A percentile compares a stretch with the other conserved stretches of the same genome.
These are phyloP conservation scores for Theobroma cacao DNA, from an alignment of 345 rosid genomes.

Conservation along the genomic window DNA sequence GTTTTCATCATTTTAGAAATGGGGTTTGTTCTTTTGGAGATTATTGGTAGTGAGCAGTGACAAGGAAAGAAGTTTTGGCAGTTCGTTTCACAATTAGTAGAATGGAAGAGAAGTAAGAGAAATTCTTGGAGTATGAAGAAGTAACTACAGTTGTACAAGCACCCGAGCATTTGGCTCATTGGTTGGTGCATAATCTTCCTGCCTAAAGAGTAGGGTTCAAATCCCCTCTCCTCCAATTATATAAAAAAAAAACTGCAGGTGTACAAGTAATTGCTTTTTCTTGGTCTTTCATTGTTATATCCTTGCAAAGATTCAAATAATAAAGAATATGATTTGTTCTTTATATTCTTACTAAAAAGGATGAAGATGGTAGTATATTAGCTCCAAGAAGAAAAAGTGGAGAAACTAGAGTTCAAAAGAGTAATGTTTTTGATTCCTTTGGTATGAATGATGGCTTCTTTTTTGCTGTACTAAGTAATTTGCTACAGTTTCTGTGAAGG, in stretches of 20 bases:
- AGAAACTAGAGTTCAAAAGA: not conserved
- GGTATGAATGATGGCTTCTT: not conserved
- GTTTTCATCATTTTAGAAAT: constrained; percentile 65
- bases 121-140: not conserved
- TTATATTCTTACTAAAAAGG: not conserved
- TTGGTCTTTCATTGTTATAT: not conserved
- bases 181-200: no score
- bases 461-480: not conserved
- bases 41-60: constrained; percentile 26
- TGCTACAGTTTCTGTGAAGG: not conserved
- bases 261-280: not conserved
- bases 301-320: not conserved
- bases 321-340: not conserved
- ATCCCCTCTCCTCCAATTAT: no score
- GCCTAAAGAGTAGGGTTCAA: no score
- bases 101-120: not conserved
- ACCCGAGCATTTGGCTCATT: no score
- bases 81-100: not conserved
- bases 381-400: not conserved
- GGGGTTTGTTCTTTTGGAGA: constrained; percentile 46
- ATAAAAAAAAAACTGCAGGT: not conserved
- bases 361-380: not conserved
- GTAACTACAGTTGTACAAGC: not conserved
- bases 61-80: not conserved
- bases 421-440: not conserved